Conservation (phyloP, 176 grass and related monocot genomes). For the Coix lacrymajobi region DNA sequence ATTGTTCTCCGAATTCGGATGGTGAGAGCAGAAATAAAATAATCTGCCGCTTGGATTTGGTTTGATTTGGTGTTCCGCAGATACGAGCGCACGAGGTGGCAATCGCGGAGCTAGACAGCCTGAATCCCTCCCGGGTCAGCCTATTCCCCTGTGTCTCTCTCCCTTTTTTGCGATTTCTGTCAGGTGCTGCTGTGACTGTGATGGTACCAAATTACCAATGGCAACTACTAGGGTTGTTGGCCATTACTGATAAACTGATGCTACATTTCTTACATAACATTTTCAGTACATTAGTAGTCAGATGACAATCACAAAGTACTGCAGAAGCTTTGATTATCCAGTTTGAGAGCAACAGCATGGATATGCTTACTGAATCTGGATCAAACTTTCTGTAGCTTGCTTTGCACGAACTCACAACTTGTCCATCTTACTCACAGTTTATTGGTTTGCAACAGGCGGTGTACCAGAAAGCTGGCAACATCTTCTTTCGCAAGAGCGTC, state of each 20-base stretch:
- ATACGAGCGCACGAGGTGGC: conserved; percentile 52
- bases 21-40: not conserved
- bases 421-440: not conserved
- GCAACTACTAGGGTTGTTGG: not conserved
- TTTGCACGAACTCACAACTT: not conserved
- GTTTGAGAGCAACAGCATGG: not conserved
- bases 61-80: conserved; percentile 7
- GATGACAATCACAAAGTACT: not conserved
- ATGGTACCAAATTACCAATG: not conserved
- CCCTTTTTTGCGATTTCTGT: not conserved
- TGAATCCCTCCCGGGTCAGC: conserved; percentile 47
- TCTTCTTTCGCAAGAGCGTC: conserved; percentile 39
- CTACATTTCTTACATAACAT: not conserved
- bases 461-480: conserved; percentile 41
- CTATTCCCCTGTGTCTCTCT: not conserved
- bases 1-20: not conserved
- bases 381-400: not conserved
- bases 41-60: not conserved
- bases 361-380: not conserved
- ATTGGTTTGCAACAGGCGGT: conserved; percentile 4
- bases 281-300: not conserved
- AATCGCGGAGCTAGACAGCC: conserved; percentile 44
- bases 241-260: not conserved
- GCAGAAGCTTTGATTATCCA: not conserved
- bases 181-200: too few species aligned